Conservation (phyloP, 176 grass and related monocot genomes). For the Musa acuminata region DNA sequence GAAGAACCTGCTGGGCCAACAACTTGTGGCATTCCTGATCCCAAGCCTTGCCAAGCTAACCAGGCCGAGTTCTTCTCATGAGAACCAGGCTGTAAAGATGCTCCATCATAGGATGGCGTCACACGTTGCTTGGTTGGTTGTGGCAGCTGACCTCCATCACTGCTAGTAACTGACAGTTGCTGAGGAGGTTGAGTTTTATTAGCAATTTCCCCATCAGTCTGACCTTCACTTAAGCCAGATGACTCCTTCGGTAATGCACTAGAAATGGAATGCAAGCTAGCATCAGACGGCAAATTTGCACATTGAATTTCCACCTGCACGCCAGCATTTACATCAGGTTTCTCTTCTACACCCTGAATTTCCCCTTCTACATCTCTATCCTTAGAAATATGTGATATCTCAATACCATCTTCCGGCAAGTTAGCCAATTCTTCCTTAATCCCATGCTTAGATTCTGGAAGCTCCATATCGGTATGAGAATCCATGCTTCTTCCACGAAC, state of each 20-base stretch:
- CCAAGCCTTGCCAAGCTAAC: constrained; percentile 1
- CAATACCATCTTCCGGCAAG: constrained; percentile 12
- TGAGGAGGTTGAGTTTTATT: constrained; percentile 1
- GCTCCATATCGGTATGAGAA: background rate
- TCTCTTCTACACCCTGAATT: constrained; percentile 18
- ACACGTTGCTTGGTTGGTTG: constrained; percentile 26
- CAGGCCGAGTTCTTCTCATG: background rate
- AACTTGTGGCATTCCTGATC: constrained; percentile 24
- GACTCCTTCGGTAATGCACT: background rate
- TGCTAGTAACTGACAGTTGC: constrained; percentile 16
- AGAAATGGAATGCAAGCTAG: background rate
- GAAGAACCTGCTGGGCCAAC: constrained; percentile 11
- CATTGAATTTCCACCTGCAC: background rate
- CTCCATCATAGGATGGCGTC: background rate
- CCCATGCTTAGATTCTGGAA: background rate
- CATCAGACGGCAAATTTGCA: background rate
- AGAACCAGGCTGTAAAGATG: constrained; percentile 16
- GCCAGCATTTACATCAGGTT: constrained; percentile 3
- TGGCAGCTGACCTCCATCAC: constrained; percentile 23
- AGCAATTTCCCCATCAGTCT: constrained; percentile 2
- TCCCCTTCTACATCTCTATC: constrained; percentile 14
- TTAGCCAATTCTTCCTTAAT: constrained; percentile 5
- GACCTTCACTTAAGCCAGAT: background rate
- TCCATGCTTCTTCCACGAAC: background rate
- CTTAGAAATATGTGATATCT: constrained; percentile 23